Evolutionary conservation across 768 basidiomycete genomes (phyloP).

Genomic region (Tylopilus intermedius): DNA sequence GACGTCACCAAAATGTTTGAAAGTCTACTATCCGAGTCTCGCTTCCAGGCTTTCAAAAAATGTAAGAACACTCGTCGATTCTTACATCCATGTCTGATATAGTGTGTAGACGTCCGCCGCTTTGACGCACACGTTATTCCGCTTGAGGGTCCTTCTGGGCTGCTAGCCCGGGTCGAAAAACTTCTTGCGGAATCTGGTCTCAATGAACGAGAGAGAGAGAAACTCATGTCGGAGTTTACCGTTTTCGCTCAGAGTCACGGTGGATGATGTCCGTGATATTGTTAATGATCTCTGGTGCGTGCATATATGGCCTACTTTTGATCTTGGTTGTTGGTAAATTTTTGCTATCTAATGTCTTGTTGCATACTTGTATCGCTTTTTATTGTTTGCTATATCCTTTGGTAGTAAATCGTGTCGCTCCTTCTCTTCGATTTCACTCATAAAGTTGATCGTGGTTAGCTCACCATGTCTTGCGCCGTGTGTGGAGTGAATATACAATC

Average conservation of each 20-base stretch:
- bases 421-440: conserved; percentile 3
- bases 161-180: conserved; percentile 58
- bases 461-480: neutral
- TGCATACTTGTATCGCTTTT: conserved; percentile 15
- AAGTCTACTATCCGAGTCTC: conserved; percentile 32
- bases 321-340: conserved; percentile 24
- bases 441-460: neutral
- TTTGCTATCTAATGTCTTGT: conserved; percentile 22
- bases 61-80: conserved; percentile 43
- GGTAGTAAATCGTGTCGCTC: conserved; percentile 13
- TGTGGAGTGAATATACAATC: neutral
- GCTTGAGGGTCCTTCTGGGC: conserved; percentile 68
- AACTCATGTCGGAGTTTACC: conserved; percentile 56
- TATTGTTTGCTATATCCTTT: conserved; percentile 17
- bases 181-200: conserved; percentile 51
- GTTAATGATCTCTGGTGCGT: conserved; percentile 4
- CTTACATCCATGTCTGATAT: conserved; percentile 13
- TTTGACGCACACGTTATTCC: conserved; percentile 74
- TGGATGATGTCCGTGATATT: conserved; percentile 12
- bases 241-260: conserved; percentile 44
- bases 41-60: conserved; percentile 47
- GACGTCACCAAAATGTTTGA: conserved; percentile 38
- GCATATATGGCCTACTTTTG: neutral
- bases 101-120: conserved; percentile 56
- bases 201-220: conserved; percentile 42